Evolutionary conservation across 225 moss, liverwort and hornwort genomes (phyloP).

Genomic region (Takakia lepidozioides): DNA sequence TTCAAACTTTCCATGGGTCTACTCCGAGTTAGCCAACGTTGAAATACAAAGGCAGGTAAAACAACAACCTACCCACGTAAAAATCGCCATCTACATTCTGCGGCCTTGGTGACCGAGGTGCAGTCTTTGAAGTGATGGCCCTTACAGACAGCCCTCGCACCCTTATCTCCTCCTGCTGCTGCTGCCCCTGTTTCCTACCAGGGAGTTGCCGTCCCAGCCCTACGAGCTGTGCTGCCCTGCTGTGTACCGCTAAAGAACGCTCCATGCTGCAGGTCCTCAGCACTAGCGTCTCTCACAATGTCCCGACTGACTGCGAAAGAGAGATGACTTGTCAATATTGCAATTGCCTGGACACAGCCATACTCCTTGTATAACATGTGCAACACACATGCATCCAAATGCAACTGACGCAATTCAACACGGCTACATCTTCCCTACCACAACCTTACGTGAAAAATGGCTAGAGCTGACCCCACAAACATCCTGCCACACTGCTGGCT

Average conservation of each 20-base stretch:
- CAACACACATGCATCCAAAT: too few relatives aligned
- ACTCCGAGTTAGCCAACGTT: not conserved
- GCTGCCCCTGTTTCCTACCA: not conserved
- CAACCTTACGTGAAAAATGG: too few relatives aligned
- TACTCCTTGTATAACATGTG: too few relatives aligned
- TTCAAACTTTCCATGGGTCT: too few relatives aligned
- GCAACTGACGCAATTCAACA: too few relatives aligned
- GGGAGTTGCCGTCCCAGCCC: not conserved
- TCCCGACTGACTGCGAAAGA: too few relatives aligned
- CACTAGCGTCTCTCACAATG: too few relatives aligned
- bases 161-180: not conserved
- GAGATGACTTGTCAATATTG: too few relatives aligned
- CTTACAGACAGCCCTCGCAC: not conserved
- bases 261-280: not conserved
- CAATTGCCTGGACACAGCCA: too few relatives aligned
- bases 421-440: too few relatives aligned
- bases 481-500: too few relatives aligned
- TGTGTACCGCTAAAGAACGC: not conserved
- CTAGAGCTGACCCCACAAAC: too few relatives aligned
- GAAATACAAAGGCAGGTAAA: not conserved
- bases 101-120: conserved; percentile 16
- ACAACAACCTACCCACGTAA: conserved; percentile 25
- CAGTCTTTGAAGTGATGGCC: not conserved
- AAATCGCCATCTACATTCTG: conserved; percentile 40
- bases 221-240: not conserved